Base-by-base conservation (phyloP, 2,329 filamentous ascomycete genomes). In the Pseudohalonectria lignicola region DNA sequence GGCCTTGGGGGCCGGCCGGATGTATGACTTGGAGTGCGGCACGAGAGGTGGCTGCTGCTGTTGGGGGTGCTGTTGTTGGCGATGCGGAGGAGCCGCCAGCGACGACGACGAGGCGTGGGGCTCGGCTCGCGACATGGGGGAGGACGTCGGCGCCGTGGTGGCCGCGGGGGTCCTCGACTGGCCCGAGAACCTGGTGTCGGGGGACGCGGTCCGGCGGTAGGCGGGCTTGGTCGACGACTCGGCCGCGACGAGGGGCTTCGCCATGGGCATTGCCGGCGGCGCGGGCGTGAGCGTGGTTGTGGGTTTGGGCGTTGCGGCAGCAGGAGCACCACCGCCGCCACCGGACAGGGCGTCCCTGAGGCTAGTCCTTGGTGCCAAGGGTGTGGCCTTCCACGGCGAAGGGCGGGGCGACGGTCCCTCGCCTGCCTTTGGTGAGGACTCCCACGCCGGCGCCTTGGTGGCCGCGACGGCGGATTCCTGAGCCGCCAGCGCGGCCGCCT, bases 1-100 rank as follows among this genome's bases (percentile, higher is more conserved):
- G 1, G 73, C 64, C 39, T 76, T 79, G 18, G 73, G 67, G 13
- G 74, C 66, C 4, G 67, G 64, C 30, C 64, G 62, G 25, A 73
- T 73, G 61, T 71, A 82, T 23, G 63, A 75, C 48, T 70, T 78
- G 4, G 76, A 79, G 50, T 79, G 74, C 12, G 76, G 75, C 2
- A 71, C 54, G 8, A 76, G 50, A 0, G 65, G 63, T 31, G 64
- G 62, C 8, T 45, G n/a, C n/a, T n/a, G n/a, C n/a, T n/a, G n/a
- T n/a, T n/a, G n/a, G n/a, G n/a, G n/a, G n/a, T n/a, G n/a, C n/a
- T n/a, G n/a, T n/a, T n/a, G n/a, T 42, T 28, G 50, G 42, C 51
- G 46, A 37, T 43, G 57, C 32, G 48, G 46, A 40, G 53, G 49
- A 2, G 51, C 44, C 7, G 23, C 23, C 7, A 12, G 23, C 16